Percentiles rank a stretch among this genome's conserved stretches.
These are phyloP conservation scores for Pyronema domesticum DNA, from an alignment of 495 filamentous ascomycete species.

Conservation along the genomic window DNA sequence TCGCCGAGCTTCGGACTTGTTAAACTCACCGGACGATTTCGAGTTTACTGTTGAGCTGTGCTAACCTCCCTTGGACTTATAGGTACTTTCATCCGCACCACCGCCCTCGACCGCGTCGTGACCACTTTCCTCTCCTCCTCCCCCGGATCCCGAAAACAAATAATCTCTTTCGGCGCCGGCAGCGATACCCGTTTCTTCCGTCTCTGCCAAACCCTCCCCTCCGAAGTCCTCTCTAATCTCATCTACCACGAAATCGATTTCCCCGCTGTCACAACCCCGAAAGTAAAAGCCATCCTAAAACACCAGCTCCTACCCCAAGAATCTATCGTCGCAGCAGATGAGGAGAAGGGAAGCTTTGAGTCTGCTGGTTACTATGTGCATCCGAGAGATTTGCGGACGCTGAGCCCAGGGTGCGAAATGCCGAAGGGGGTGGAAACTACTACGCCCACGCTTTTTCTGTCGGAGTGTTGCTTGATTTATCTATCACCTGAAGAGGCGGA, in stretches of 20 bases:
- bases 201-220: constrained; percentile 29
- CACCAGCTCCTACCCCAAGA: background rate
- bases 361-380: constrained; percentile 49
- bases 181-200: constrained; percentile 80
- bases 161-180: constrained; percentile 84
- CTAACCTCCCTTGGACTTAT: constrained; percentile 7
- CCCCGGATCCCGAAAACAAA: constrained; percentile 42
- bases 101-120: constrained; percentile 67
- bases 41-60: constrained; percentile 84
- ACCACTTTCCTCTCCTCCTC: constrained; percentile 41
- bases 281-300: constrained; percentile 36
- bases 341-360: constrained; percentile 16
- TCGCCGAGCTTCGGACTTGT: too few species aligned
- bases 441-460: constrained; percentile 66
- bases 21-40: constrained; percentile 36
- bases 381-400: constrained; percentile 57
- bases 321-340: background rate
- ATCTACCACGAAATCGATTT: constrained; percentile 93
- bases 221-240: constrained; percentile 27
- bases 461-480: constrained; percentile 90
- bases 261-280: constrained; percentile 47
- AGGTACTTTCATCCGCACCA: constrained; percentile 91
- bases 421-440: constrained; percentile 30
- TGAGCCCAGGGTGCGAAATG: constrained; percentile 26
- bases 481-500: constrained; percentile 44